These are phyloP conservation scores for Ricinus communis DNA, from an alignment of 345 rosid species.

Conservation along the genomic window DNA sequence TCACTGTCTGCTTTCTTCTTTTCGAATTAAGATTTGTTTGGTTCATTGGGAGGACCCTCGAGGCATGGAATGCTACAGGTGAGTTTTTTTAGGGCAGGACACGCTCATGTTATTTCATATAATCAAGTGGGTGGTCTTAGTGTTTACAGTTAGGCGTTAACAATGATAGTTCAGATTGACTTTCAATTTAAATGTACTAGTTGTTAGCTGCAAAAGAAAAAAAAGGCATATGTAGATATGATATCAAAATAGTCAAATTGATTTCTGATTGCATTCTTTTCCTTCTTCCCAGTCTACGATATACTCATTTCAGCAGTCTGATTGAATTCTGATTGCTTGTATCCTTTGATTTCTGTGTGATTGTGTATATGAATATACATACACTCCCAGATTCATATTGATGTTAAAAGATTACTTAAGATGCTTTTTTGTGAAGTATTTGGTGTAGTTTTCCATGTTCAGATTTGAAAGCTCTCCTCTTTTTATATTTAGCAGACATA, in stretches of 20 bases:
- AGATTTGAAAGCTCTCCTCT: too few relatives aligned
- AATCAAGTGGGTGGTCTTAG: background rate
- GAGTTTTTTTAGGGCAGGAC: background rate
- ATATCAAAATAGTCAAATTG: constrained; percentile 1
- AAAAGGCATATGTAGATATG: background rate
- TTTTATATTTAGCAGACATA: too few relatives aligned
- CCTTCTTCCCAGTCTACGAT: background rate
- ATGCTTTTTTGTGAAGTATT: too few relatives aligned
- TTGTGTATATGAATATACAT: background rate
- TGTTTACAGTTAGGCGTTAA: background rate
- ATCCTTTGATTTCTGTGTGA: background rate
- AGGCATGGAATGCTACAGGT: background rate
- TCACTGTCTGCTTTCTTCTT: background rate
- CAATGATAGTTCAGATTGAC: background rate
- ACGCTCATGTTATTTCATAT: background rate
- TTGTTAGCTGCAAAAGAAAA: background rate
- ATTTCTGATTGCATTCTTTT: constrained; percentile 4
- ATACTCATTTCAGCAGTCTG: background rate
- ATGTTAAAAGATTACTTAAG: too few relatives aligned
- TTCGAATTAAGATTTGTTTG: background rate
- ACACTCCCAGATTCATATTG: too few relatives aligned
- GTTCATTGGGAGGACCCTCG: background rate
- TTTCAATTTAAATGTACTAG: background rate
- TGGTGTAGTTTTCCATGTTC: too few relatives aligned
- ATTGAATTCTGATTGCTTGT: background rate